These are phyloP conservation scores for Solanum hybrid DNA, from an alignment of 305 asterid genomes.

Conservation along the genomic window DNA sequence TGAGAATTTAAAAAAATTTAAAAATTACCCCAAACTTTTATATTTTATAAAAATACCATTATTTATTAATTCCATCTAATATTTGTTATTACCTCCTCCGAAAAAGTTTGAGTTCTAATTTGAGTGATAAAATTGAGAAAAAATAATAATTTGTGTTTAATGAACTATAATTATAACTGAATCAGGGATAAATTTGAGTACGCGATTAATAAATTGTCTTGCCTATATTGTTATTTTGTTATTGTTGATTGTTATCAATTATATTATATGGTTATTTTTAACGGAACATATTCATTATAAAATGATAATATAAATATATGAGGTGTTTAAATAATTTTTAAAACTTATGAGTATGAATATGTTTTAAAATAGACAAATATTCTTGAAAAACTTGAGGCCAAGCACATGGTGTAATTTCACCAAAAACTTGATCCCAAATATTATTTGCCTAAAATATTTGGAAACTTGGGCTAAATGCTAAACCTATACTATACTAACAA, in stretches of 20 bases:
- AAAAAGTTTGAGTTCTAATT: not conserved
- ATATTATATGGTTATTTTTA: too few species aligned
- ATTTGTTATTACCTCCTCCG: not conserved
- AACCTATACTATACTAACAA: not conserved
- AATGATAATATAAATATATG: too few species aligned
- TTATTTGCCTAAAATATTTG: not conserved
- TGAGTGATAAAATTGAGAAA: not conserved
- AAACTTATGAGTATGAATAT: too few species aligned
- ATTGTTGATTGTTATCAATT: not conserved
- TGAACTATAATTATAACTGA: not conserved
- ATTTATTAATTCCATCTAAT: too few species aligned
- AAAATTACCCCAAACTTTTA: not conserved
- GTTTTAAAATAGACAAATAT: too few species aligned
- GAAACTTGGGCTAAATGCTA: not conserved
- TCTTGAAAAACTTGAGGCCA: fast-evolving
- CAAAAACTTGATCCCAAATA: not conserved
- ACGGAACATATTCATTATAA: not conserved
- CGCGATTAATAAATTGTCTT: not conserved
- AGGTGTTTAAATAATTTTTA: too few species aligned
- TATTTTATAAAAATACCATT: not conserved
- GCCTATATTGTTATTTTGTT: not conserved
- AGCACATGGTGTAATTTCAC: not conserved
- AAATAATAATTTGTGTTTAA: not conserved
- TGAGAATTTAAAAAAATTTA: too few species aligned
- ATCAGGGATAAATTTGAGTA: not conserved